Percentiles rank a stretch among this genome's conserved stretches.
These are phyloP conservation scores for Solanum medicagineum DNA, from an alignment of 257 asterid genomes.

Conservation along the genomic window DNA sequence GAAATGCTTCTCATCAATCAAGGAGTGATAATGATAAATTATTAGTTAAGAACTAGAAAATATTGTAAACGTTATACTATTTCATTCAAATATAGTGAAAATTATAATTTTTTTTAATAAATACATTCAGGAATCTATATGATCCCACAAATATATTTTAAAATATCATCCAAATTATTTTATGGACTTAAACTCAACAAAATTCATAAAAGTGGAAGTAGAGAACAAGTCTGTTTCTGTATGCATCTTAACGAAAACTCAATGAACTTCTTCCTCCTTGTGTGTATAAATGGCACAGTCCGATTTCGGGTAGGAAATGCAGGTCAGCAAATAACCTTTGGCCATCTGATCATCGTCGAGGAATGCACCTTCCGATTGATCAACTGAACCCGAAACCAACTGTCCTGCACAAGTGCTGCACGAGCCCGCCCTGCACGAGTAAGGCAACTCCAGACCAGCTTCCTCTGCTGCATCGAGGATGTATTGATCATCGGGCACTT, in stretches of 20 bases:
- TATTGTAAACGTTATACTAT: too few relatives aligned
- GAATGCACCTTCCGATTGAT: conserved; percentile 35
- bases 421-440: conserved; percentile 34
- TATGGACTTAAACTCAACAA: neutral
- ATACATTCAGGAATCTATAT: neutral
- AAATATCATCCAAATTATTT: neutral
- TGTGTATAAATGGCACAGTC: conserved; percentile 31
- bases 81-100: neutral
- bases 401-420: conserved; percentile 33
- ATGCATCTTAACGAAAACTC: neutral
- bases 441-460: conserved; percentile 27
- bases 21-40: neutral
- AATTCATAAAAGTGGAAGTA: neutral
- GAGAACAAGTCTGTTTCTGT: neutral
- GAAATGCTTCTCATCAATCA: neutral
- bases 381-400: conserved; percentile 14
- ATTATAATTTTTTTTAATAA: too few relatives aligned
- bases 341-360: conserved; percentile 23
- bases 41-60: neutral
- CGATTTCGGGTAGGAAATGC: conserved; percentile 24
- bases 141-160: neutral
- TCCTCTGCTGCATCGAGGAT: conserved; percentile 32
- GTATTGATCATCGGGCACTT: conserved; percentile 24
- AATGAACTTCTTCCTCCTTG: conserved; percentile 27
- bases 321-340: conserved; percentile 25